Evolutionary conservation across 2,329 filamentous ascomycete genomes (phyloP), one percentile per base, ranked within the genome.

Genomic region (Penicillium sp.): DNA sequence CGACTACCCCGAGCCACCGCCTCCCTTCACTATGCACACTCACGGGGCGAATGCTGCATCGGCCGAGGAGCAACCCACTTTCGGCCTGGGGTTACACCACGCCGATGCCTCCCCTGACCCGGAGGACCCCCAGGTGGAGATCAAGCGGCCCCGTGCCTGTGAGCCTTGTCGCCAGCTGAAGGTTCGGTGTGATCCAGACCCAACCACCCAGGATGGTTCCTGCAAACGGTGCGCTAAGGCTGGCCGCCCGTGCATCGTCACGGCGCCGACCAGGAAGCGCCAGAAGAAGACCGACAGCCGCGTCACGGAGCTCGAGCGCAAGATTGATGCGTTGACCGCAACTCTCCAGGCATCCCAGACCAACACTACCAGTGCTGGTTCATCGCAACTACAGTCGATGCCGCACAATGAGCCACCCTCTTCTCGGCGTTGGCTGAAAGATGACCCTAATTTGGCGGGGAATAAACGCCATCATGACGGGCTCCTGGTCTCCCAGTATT

Each of bases 211-310:
- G 3, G 78, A 83, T 16, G 80, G 80, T 4, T 75, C 83, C 3
- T 88, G 84, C 63, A 81, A 78, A 62, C 79, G 89, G 49, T 95
- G 89, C 63, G 78, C 79, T 35, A 94, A 94, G 68, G 86, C 87
- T 2, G 80, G 81, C n/a, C 75, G 88, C 25, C 74, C 75, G 48
- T 94, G 89, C 60, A 70, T 90, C 27, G 83, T 90, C 47, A 94
- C 87, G 1, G 79, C 81, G 48, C 87, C 80, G 1, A 80, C 74
- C 10, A 68, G 87, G 27, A 94, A 94, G 68, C 77, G 89, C 30
- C 87, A 91, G 71, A 94, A 91, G 73, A 94, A 94, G 74, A 89
- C 87, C 38, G 90, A 94, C 62, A 91, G 81, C 51, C 78, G 88
- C 36, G 89, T 96, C 9, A 85, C 88, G 7, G 89, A 95, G 71